These are phyloP conservation scores for Zygosaccharomyces rouxii DNA, from an alignment of 805 yeast genomes.

Conservation along the genomic window DNA sequence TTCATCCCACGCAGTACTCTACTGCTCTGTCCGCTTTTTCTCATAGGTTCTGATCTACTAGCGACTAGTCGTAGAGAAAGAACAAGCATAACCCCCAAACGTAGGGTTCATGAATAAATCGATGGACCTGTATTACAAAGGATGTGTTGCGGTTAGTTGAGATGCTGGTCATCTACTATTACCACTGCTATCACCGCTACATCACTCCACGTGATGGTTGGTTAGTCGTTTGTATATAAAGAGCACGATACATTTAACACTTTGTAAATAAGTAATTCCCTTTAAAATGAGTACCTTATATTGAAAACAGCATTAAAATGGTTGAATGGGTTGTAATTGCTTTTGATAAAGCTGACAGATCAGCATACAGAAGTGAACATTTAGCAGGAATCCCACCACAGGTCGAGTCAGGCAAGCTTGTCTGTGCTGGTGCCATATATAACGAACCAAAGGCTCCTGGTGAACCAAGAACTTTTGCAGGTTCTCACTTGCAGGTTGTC, in stretches of 20 bases:
- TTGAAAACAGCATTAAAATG: slow-evolving; percentile 21
- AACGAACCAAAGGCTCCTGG: slow-evolving; percentile 42
- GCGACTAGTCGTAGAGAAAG: slow-evolving; percentile 11
- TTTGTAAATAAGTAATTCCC: background rate
- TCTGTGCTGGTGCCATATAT: slow-evolving; percentile 50
- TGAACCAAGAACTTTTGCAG: slow-evolving; percentile 51
- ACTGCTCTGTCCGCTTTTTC: slow-evolving; percentile 20
- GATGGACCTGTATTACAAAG: background rate
- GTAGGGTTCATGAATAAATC: background rate
- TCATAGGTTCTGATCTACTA: slow-evolving; percentile 18
- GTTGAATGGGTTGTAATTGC: slow-evolving; percentile 67
- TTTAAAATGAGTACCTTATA: background rate
- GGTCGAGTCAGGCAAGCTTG: slow-evolving; percentile 42
- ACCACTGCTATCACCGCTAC: background rate
- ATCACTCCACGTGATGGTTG: background rate
- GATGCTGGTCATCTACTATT: background rate
- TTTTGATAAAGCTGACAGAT: slow-evolving; percentile 60
- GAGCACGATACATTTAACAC: background rate
- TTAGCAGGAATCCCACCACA: slow-evolving; percentile 43
- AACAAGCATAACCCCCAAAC: slow-evolving; percentile 3
- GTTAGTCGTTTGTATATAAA: background rate
- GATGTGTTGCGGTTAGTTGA: background rate
- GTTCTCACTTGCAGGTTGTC: slow-evolving; percentile 57
- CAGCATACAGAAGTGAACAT: slow-evolving; percentile 50
- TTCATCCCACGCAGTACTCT: slow-evolving; percentile 18